Percentiles rank a stretch among this genome's conserved stretches.
These are phyloP conservation scores for Rhynchosporium agropyri DNA, from an alignment of 2,329 filamentous ascomycete genomes.

Conservation along the genomic window DNA sequence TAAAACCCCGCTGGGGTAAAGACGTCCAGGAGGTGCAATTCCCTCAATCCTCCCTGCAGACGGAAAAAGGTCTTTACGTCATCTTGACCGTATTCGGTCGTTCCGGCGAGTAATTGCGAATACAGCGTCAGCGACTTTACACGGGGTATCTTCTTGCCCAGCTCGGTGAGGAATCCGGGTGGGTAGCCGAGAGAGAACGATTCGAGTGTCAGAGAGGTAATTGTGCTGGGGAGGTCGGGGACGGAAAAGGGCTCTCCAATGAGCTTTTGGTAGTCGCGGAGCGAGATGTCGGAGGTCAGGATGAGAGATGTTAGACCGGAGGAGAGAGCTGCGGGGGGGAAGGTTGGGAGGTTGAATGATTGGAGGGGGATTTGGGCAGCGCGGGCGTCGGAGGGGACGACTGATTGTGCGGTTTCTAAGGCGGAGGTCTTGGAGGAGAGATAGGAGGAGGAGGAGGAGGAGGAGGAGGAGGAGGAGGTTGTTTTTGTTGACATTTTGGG, in stretches of 20 bases:
- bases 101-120: conserved; percentile 50
- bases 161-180: conserved; percentile 46
- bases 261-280: conserved; percentile 48
- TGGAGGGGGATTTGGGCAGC: conserved; percentile 52
- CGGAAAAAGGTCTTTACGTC: conserved; percentile 47
- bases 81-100: conserved; percentile 43
- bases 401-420: conserved; percentile 25
- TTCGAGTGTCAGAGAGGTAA: conserved; percentile 51
- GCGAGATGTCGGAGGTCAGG: conserved; percentile 52
- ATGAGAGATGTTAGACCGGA: conserved; percentile 47
- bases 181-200: conserved; percentile 53
- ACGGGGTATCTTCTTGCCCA: conserved; percentile 46
- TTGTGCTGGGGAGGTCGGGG: conserved; percentile 45
- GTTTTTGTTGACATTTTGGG: conserved; percentile 4
- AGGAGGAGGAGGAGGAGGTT: conserved; percentile 29
- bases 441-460: conserved; percentile 27
- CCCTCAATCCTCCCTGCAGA: conserved; percentile 42
- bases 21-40: conserved; percentile 52
- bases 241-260: conserved; percentile 43
- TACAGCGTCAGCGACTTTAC: conserved; percentile 50
- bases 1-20: conserved; percentile 49
- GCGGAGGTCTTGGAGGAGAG: conserved; percentile 26
- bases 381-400: conserved; percentile 38
- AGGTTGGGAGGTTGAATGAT: conserved; percentile 49
- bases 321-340: conserved; percentile 48